Conservation (phyloP, 768 basidiomycete species). For the Panaeolus cyanescens region DNA sequence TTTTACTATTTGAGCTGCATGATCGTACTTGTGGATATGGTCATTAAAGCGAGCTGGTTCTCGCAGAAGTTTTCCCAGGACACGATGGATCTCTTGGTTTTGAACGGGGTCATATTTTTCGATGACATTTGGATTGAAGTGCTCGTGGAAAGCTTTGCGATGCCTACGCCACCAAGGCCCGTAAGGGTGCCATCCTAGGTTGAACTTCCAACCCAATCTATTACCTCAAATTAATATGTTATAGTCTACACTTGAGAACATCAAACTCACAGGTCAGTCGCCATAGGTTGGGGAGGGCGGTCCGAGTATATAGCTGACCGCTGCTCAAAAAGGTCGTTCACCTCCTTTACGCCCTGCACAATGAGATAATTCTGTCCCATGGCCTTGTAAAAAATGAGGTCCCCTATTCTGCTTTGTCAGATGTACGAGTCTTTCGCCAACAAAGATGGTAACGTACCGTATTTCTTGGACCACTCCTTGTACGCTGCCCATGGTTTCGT, state of each 20-base stretch:
- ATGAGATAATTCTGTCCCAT: constrained; percentile 10
- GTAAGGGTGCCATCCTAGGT: constrained; percentile 19
- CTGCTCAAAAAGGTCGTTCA: constrained; percentile 38
- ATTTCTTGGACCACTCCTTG: constrained; percentile 18
- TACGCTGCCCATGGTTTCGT: constrained; percentile 22
- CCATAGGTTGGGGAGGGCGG: constrained; percentile 23
- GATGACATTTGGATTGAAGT: constrained; percentile 20
- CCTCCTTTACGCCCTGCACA: constrained; percentile 6
- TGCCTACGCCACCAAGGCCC: constrained; percentile 23
- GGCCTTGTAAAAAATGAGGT: constrained; percentile 7
- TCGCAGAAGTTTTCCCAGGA: constrained; percentile 29
- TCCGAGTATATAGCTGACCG: constrained; percentile 42
- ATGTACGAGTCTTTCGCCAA: background rate
- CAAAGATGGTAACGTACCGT: constrained; percentile 15
- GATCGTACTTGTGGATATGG: background rate
- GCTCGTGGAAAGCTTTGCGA: constrained; percentile 25
- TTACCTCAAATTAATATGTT: background rate
- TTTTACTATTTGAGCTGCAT: background rate
- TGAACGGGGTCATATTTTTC: constrained; percentile 17
- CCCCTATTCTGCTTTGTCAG: constrained; percentile 4
- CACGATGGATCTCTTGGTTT: constrained; percentile 22
- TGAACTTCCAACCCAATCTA: constrained; percentile 18
- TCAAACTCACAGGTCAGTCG: constrained; percentile 19
- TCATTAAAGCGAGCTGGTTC: constrained; percentile 20
- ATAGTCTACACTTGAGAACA: background rate